Evolutionary conservation across 805 yeast genomes (phyloP).

Genomic region (Wickerhamomyces tratensis): DNA sequence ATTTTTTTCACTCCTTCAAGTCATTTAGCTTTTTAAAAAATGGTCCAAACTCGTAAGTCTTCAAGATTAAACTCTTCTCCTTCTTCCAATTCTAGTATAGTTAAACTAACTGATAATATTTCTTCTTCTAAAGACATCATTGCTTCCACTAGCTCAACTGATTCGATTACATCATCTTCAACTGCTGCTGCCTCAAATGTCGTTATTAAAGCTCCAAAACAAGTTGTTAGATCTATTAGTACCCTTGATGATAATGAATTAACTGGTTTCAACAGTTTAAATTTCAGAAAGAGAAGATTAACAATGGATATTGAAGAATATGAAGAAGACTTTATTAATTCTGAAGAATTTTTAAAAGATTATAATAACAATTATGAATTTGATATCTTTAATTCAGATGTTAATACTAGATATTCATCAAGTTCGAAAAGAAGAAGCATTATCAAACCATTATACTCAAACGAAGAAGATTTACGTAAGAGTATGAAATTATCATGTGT

Average conservation of each 20-base stretch:
- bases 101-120: constrained; percentile 19
- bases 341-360: neutral
- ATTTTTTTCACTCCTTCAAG: too few relatives aligned
- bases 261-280: constrained; percentile 15
- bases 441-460: neutral
- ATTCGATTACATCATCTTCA: too few relatives aligned
- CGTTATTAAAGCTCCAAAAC: constrained; percentile 8
- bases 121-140: neutral
- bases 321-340: neutral
- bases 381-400: neutral
- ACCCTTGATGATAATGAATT: constrained; percentile 20
- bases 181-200: neutral
- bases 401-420: neutral
- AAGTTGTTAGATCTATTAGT: constrained; percentile 18
- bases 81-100: constrained; percentile 3
- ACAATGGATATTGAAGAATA: neutral
- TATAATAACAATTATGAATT: constrained; percentile 2
- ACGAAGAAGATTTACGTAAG: constrained; percentile 7
- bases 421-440: constrained; percentile 1
- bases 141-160: neutral
- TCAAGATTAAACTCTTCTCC: constrained; percentile 1
- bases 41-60: constrained; percentile 20
- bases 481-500: neutral
- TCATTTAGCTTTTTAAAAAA: neutral
- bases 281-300: constrained; percentile 15